Conservation (phyloP, 768 basidiomycete species). For the Amanita pallidorosea region DNA sequence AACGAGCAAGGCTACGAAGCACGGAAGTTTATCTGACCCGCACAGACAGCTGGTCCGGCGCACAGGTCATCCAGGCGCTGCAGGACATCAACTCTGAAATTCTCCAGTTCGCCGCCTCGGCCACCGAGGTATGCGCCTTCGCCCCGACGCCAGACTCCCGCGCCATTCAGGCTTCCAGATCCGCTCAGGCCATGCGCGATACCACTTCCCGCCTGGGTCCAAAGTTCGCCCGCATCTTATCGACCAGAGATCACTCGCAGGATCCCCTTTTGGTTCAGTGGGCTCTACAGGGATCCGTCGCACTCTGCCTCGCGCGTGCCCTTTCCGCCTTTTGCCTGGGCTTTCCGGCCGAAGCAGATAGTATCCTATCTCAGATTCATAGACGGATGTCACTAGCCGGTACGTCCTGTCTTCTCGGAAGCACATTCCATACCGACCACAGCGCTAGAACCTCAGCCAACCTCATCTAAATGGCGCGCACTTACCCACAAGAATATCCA, state of each 20-base stretch:
- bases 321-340: constrained; percentile 67
- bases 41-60: constrained; percentile 66
- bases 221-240: constrained; percentile 48
- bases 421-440: constrained; percentile 1
- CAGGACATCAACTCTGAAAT: constrained; percentile 76
- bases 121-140: constrained; percentile 57
- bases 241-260: constrained; percentile 57
- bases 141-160: constrained; percentile 18
- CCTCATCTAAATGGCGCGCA: constrained; percentile 68
- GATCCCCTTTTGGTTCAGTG: constrained; percentile 72
- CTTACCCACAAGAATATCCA: constrained; percentile 64
- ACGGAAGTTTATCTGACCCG: constrained; percentile 64
- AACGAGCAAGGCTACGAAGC: constrained; percentile 45
- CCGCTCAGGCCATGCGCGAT: constrained; percentile 45
- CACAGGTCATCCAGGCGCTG: constrained; percentile 68
- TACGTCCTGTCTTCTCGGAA: constrained; percentile 16
- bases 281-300: constrained; percentile 61
- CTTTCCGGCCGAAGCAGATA: constrained; percentile 59
- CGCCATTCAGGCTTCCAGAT: constrained; percentile 24
- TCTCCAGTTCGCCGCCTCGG: constrained; percentile 68
- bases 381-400: constrained; percentile 45
- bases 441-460: constrained; percentile 58
- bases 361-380: constrained; percentile 51
- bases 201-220: constrained; percentile 54
- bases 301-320: constrained; percentile 56